These are phyloP conservation scores for Cordyceps cicadae DNA, from an alignment of 2,329 filamentous ascomycete genomes.

Conservation along the genomic window DNA sequence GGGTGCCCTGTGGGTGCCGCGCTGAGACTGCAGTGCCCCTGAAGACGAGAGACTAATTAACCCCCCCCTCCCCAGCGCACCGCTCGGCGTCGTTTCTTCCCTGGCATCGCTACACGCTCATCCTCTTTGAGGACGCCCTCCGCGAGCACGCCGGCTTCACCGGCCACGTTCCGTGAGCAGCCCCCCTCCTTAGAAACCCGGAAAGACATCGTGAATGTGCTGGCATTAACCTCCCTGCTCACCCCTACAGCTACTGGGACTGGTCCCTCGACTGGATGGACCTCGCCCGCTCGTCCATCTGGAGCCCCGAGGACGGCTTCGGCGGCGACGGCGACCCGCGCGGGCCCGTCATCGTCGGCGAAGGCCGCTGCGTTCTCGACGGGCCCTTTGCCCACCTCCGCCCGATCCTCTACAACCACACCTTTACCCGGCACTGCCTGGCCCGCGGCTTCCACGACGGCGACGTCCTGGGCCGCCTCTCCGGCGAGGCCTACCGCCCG, in stretches of 20 bases:
- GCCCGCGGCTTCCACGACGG: constrained; percentile 10
- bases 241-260: constrained; percentile 1
- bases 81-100: constrained; percentile 10
- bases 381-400: constrained; percentile 14
- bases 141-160: not conserved
- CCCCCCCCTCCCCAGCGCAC: not conserved
- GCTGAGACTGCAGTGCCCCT: not conserved
- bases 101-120: constrained; percentile 7
- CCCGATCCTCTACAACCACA: constrained; percentile 14
- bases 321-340: constrained; percentile 13
- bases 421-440: constrained; percentile 8
- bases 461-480: not conserved
- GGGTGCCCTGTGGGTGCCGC: too few species aligned
- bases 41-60: too few species aligned
- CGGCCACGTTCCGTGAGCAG: not conserved
- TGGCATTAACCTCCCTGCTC: not conserved
- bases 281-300: constrained; percentile 14
- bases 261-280: constrained; percentile 16
- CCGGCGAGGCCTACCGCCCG: constrained; percentile 5
- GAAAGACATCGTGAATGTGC: too few species aligned
- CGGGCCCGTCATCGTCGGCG: constrained; percentile 8
- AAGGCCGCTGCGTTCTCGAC: constrained; percentile 12
- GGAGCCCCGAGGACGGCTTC: constrained; percentile 12
- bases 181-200: too few species aligned
- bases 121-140: not conserved